Percentiles rank a stretch among this genome's conserved stretches.
Evolutionary conservation across 768 basidiomycete species (phyloP).

Genomic region (Panellus pusillus): DNA sequence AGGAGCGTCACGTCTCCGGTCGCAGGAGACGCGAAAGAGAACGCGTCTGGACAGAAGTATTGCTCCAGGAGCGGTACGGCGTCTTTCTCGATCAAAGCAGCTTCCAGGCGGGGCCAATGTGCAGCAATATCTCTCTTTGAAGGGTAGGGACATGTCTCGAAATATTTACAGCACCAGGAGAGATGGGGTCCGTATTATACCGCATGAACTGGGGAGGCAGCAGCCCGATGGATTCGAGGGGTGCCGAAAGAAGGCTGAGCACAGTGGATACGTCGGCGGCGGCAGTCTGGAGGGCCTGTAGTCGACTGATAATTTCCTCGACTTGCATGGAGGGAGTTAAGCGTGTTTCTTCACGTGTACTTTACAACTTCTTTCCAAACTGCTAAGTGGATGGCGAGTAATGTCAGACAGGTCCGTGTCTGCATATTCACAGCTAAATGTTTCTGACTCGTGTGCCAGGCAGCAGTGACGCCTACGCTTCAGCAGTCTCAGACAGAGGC

Average conservation of each 20-base stretch:
- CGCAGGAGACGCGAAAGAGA: slow-evolving; percentile 47
- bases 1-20: slow-evolving; percentile 55
- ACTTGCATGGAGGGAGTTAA: slow-evolving; percentile 19
- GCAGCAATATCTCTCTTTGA: slow-evolving; percentile 65
- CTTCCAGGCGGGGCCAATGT: slow-evolving; percentile 69
- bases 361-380: not conserved
- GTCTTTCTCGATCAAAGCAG: slow-evolving; percentile 48
- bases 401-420: slow-evolving; percentile 14
- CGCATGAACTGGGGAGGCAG: slow-evolving; percentile 57
- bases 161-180: slow-evolving; percentile 32
- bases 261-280: slow-evolving; percentile 52
- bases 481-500: slow-evolving; percentile 89
- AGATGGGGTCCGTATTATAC: slow-evolving; percentile 42
- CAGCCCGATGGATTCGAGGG: slow-evolving; percentile 56
- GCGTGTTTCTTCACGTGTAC: slow-evolving; percentile 3
- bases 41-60: slow-evolving; percentile 72
- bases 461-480: slow-evolving; percentile 56
- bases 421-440: not conserved
- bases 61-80: slow-evolving; percentile 51
- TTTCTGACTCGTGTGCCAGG: slow-evolving; percentile 24
- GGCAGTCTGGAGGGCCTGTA: slow-evolving; percentile 48
- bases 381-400: slow-evolving; percentile 14
- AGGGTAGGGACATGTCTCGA: slow-evolving; percentile 49
- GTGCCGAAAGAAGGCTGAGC: slow-evolving; percentile 54
- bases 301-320: slow-evolving; percentile 41